Evolutionary conservation across 2,329 filamentous ascomycete genomes (phyloP), one percentile per base, ranked within the genome.

Genomic region (Fusarium sp.): DNA sequence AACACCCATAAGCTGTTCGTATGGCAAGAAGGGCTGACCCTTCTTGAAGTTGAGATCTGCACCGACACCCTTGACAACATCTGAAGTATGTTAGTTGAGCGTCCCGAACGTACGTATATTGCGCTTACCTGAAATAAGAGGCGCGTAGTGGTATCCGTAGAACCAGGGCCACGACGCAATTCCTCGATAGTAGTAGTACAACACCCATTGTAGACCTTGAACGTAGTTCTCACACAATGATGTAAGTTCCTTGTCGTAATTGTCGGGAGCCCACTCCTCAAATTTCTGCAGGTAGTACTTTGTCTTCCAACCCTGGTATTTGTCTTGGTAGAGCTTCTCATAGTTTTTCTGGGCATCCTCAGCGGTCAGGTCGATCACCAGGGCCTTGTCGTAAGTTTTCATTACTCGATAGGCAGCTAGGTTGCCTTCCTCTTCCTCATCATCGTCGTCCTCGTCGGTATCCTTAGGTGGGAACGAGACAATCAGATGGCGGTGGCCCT

Each of bases 91-190:
- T 73, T 61, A 79, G 76, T 33, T 91, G 25, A 27, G 20, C 8
- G 15, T 19, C 20, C n/a, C 15, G 25, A 32, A 22, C 64, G 40
- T 22, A 14, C 8, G 27, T 8, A 27, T 17, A 19, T 22, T 9
- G 61, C 39, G 48, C 78, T 75, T 80, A 90, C 89, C 90, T 68
- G 93, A 96, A 58, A 97, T 99, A 88, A 98, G 93, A 2, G 96
- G 96, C 11, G 96, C 92, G 79, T 99, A 99, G 80, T 99, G 96
- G 79, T 97, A 99, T 63, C 86, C 85, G 79, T 97, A 99, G 81
- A 92, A 99, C 96, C 96, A 99, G 15, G 96, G 94, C 96, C 96
- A 99, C 14, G 95, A 98, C 17, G 93, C 96, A 62, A 99, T 96
- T 65, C 96, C 96, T 54, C 91, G 90, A 81, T 99, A 99, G 80